Evolutionary conservation across 2,329 filamentous ascomycete genomes (phyloP).

Genomic region (Biscogniauxia marginata): DNA sequence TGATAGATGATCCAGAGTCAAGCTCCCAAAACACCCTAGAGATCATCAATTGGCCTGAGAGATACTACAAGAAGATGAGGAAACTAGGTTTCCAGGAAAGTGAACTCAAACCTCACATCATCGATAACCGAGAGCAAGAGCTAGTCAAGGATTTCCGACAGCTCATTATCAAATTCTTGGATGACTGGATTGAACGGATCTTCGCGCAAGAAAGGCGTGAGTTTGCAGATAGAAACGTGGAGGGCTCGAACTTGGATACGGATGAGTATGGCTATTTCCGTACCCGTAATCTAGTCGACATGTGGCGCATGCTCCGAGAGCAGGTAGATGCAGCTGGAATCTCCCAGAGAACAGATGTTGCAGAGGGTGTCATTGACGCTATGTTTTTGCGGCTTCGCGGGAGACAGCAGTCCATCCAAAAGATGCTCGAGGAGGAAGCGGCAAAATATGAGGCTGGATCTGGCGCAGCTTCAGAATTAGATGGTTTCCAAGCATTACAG

Average conservation of each 20-base stretch:
- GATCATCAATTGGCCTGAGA: constrained; percentile 92
- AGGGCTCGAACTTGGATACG: constrained; percentile 73
- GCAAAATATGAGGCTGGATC: constrained; percentile 60
- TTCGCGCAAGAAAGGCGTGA: constrained; percentile 77
- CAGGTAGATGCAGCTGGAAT: constrained; percentile 83
- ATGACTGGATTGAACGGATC: constrained; percentile 97
- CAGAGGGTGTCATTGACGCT: constrained; percentile 91
- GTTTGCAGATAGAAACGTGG: constrained; percentile 74
- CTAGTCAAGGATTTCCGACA: constrained; percentile 91
- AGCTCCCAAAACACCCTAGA: constrained; percentile 84
- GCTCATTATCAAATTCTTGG: constrained; percentile 91
- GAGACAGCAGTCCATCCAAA: constrained; percentile 83
- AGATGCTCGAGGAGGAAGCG: constrained; percentile 83
- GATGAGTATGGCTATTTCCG: constrained; percentile 90
- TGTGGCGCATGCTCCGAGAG: constrained; percentile 97
- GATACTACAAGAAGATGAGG: constrained; percentile 94
- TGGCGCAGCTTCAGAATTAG: constrained; percentile 52
- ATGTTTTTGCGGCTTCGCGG: constrained; percentile 87
- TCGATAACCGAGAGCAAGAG: constrained; percentile 87
- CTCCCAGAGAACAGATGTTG: constrained; percentile 83
- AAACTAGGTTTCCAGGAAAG: constrained; percentile 79
- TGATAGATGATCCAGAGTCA: constrained; percentile 82
- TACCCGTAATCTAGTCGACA: constrained; percentile 85
- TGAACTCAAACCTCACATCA: constrained; percentile 79
- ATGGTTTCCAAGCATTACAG: constrained; percentile 75